A percentile compares a stretch with the other conserved stretches of the same genome.
Evolutionary conservation across 2,329 filamentous ascomycete species (phyloP).

Genomic region (Calycina marina): DNA sequence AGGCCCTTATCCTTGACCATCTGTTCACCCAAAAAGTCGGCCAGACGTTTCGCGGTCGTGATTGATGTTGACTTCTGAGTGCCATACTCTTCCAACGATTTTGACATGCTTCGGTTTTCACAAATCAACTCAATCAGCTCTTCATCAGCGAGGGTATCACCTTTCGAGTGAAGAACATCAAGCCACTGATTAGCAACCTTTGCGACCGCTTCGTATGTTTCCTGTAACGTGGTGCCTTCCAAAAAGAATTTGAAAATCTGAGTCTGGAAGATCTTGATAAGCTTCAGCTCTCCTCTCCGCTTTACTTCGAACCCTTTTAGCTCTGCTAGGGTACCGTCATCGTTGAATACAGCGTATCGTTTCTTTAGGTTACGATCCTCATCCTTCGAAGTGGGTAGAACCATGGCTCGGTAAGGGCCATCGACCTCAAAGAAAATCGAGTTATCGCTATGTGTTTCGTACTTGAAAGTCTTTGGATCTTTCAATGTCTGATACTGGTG

Average conservation of each 20-base stretch:
- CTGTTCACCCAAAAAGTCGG: conserved; percentile 91
- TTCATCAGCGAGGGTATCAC: conserved; percentile 81
- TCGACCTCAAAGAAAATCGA: conserved; percentile 99
- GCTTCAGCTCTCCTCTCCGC: conserved; percentile 89
- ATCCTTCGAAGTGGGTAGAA: conserved; percentile 92
- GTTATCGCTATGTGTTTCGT: conserved; percentile 96
- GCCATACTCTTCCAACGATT: conserved; percentile 93
- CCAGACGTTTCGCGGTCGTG: conserved; percentile 85
- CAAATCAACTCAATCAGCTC: conserved; percentile 99
- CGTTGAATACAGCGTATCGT: conserved; percentile 96
- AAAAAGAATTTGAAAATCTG: conserved; percentile 99
- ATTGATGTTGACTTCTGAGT: conserved; percentile 97
- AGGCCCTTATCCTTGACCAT: conserved; percentile 99
- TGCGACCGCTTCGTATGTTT: conserved; percentile 84
- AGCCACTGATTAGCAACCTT: conserved; percentile 95
- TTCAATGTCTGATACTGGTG: conserved; percentile 88
- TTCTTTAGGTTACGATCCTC: conserved; percentile 99
- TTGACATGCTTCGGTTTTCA: conserved; percentile 96
- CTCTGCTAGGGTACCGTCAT: conserved; percentile 88
- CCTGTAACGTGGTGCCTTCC: conserved; percentile 71
- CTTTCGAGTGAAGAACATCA: conserved; percentile 82
- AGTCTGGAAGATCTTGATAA: conserved; percentile 99
- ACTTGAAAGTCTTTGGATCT: conserved; percentile 68
- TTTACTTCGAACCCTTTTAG: conserved; percentile 97
- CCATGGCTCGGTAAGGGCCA: conserved; percentile 94